A percentile compares a stretch with the other conserved stretches of the same genome.
Evolutionary conservation across 2,329 filamentous ascomycete genomes (phyloP).

Genomic region (Domatiomyces globalis): DNA sequence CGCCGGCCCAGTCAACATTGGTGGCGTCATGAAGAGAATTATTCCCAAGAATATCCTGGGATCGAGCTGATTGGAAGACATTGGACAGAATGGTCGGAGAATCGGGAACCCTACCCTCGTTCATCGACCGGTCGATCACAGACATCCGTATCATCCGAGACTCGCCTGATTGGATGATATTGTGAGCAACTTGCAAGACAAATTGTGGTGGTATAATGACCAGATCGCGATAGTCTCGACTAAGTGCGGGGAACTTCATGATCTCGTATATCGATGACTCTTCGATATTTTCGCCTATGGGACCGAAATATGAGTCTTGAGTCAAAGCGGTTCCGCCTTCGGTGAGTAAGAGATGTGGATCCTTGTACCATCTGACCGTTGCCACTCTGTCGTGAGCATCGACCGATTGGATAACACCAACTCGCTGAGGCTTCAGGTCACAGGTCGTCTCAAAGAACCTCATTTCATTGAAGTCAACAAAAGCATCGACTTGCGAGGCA

Average conservation of each 20-base stretch:
- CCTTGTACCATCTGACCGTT: constrained; percentile 39
- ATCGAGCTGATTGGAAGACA: neutral
- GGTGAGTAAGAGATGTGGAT: constrained; percentile 25
- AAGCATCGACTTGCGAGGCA: neutral
- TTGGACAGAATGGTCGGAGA: neutral
- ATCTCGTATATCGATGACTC: constrained; percentile 48
- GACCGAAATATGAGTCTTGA: constrained; percentile 31
- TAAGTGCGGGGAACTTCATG: constrained; percentile 34
- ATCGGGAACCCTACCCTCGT: neutral
- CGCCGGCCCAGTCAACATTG: constrained; percentile 39
- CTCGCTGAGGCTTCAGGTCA: constrained; percentile 30
- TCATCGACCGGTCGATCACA: constrained; percentile 8
- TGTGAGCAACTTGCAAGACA: neutral
- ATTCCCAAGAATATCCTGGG: neutral
- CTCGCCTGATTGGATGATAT: constrained; percentile 6
- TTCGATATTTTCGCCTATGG: constrained; percentile 29
- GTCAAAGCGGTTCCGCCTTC: constrained; percentile 24
- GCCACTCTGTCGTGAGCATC: constrained; percentile 43
- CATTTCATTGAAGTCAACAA: constrained; percentile 17
- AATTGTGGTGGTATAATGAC: constrained; percentile 32
- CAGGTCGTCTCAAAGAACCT: constrained; percentile 15
- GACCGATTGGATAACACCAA: constrained; percentile 45
- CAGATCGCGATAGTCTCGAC: constrained; percentile 38
- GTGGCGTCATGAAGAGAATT: neutral
- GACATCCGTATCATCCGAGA: neutral